Percentiles rank a stretch among this genome's conserved stretches.
These are phyloP conservation scores for Trichoderma asperelloides DNA, from an alignment of 495 filamentous ascomycete species.

Conservation along the genomic window DNA sequence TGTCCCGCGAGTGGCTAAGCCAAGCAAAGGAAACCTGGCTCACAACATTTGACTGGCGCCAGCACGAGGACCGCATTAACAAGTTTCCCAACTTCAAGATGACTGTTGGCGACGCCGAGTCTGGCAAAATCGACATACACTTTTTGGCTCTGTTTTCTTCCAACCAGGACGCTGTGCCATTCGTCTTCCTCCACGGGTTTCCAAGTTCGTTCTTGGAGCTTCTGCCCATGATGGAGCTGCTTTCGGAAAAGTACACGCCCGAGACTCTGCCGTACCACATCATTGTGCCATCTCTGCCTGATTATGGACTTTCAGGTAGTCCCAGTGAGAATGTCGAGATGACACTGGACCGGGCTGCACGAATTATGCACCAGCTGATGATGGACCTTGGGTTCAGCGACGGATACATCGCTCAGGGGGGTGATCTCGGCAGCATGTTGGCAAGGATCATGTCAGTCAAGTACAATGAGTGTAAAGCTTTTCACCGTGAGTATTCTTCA, in stretches of 20 bases:
- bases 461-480: constrained; percentile 30
- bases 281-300: constrained; percentile 56
- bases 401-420: constrained; percentile 58
- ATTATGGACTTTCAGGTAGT: constrained; percentile 50
- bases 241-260: constrained; percentile 44
- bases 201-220: constrained; percentile 51
- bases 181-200: constrained; percentile 42
- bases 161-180: constrained; percentile 49
- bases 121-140: constrained; percentile 42
- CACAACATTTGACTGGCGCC: constrained; percentile 38
- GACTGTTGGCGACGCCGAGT: constrained; percentile 34
- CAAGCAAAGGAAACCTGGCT: constrained; percentile 47
- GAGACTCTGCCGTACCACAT: constrained; percentile 54
- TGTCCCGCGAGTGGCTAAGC: constrained; percentile 48
- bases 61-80: constrained; percentile 50
- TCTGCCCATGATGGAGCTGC: constrained; percentile 27
- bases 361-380: constrained; percentile 52
- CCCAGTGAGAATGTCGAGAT: constrained; percentile 43
- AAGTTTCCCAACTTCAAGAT: constrained; percentile 53
- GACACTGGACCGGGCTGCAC: constrained; percentile 29
- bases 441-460: constrained; percentile 30
- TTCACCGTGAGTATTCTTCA: constrained; percentile 27
- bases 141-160: constrained; percentile 56
- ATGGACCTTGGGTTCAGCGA: constrained; percentile 45
- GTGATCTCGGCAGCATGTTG: constrained; percentile 53